Base-by-base conservation (phyloP, 371 early-diverging fungal genomes). In the Mortierella sp. region DNA sequence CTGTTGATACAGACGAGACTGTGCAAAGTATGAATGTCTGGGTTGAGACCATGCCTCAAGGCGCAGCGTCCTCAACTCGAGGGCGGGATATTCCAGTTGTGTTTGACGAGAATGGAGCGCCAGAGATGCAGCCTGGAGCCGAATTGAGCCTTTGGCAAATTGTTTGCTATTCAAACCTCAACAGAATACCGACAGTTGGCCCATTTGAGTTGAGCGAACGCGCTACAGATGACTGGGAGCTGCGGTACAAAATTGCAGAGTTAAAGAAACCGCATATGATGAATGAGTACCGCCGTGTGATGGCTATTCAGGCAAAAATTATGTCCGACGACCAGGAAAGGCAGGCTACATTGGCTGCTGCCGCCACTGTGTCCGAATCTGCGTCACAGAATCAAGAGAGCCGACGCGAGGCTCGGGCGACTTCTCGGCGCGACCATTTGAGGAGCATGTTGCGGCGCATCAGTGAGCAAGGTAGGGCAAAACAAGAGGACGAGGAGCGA, bases 1-100 rank as follows among this genome's bases (percentile, higher is more conserved):
- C 77, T 7, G 53, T 76, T 19, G 82, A 82, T 29, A 82, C 82
- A 32, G 74, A 82, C 40, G 82, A 82, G 60, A 61, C 73, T 4
- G 45, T 72, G 2, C 82, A 76, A 61, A 72, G 74, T 13, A 82
- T 82, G 82, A 77, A 77, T 29, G 77, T 82, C 26, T 82, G 77
- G 77, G 82, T 82, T 12, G 82, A 82, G 45, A 77, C 82, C 35
- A 65, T 77, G 74, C 76, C 76, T 28, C 34, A 73, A 32, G 82
- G 77, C 2, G 72, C 72, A 2, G 66, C 66, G 0, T 43, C 68
- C 4, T 80, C 81, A 2, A 37, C 43, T 6, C 42, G 35, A 15
- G 76, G 75, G 9, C 26, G 55, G 19, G 37, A 70, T 17, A 65
- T 68, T 15, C 40, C 31, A 35, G 42, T 68, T 8, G 49, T 22